A percentile compares a stretch with the other conserved stretches of the same genome.
phyloP scores from a whole-genome alignment of 352 stramenopile species.

The Phytophthora nicotianae region DNA sequence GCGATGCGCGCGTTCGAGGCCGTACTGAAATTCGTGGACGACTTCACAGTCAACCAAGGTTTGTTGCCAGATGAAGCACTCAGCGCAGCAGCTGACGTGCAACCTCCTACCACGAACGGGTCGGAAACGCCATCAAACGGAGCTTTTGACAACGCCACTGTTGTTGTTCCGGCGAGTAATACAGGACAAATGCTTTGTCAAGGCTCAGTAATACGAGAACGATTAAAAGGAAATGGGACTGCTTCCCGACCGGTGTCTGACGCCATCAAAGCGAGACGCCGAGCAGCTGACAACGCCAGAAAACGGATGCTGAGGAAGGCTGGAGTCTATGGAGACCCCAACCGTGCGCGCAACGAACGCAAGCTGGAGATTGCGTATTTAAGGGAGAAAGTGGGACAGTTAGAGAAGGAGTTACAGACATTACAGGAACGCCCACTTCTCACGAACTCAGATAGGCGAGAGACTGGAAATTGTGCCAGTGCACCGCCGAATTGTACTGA shows the following conservation, averaged over 20 bases:
- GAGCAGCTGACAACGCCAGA: slow-evolving; percentile 23
- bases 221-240: background rate
- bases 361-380: slow-evolving; percentile 50
- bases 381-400: slow-evolving; percentile 36
- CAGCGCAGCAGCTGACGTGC: background rate
- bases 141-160: background rate
- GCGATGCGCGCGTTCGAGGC: slow-evolving; percentile 31
- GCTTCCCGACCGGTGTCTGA: slow-evolving; percentile 1
- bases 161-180: background rate
- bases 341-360: slow-evolving; percentile 32
- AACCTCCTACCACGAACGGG: slow-evolving; percentile 6
- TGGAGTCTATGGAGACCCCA: slow-evolving; percentile 26
- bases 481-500: slow-evolving; percentile 2
- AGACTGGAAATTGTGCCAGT: background rate
- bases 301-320: slow-evolving; percentile 20
- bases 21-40: slow-evolving; percentile 38
- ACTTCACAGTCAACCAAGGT: slow-evolving; percentile 7
- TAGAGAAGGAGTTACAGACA: slow-evolving; percentile 37
- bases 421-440: slow-evolving; percentile 11
- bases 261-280: slow-evolving; percentile 12
- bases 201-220: background rate
- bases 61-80: background rate
- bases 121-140: slow-evolving; percentile 10
- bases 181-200: background rate
- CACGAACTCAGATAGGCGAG: background rate